Evolutionary conservation across 768 basidiomycete genomes (phyloP), one percentile per base, ranked within the genome.

Genomic region (Mycena crocata): DNA sequence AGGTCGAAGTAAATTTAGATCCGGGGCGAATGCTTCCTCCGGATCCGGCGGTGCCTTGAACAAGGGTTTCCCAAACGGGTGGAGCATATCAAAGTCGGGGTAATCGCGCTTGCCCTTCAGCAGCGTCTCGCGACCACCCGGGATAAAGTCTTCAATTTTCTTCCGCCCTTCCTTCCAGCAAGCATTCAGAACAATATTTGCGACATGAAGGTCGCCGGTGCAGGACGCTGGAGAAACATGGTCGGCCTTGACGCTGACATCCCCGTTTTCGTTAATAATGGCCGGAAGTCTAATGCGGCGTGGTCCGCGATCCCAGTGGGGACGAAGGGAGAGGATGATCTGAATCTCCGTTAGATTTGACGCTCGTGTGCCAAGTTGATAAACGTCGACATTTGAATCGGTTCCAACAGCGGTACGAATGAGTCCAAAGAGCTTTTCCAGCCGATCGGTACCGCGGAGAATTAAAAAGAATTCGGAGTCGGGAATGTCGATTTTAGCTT

Each of bases 161-260:
- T 30, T 9, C 7, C 49, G 62, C 2, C 72, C 70, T 9, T 24
- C 31, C 2, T 45, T 51, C 73, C 73, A 73, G 46, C 58, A 69
- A 5, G 48, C 34, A 19, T 37, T 26, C 13, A 69, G 68, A 5
- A 51, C 63, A 15, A 75, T 66, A 19, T 59, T 50, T 2, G 55
- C 55, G 28, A 77, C 69, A 0, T 31, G 28, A 9, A 69, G 58
- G 56, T 75, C 64, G 8, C 75, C 75, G 1, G 3, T 42, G 71
- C 75, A 75, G 3, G 73, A 74, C 24, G 64, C 64, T 0, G 76
- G 76, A 46, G 71, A 74, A 7, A 75, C 50, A 55, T 74, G 75
- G 59, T 77, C 76, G 0, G 61, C 59, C n/a, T 66, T 64, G 14
- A 15, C 4, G n/a, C 57, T 46, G 31, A 57, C 55, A 12, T 62